Conservation (phyloP, 257 asterid genomes). For the Jacaranda copaia region DNA sequence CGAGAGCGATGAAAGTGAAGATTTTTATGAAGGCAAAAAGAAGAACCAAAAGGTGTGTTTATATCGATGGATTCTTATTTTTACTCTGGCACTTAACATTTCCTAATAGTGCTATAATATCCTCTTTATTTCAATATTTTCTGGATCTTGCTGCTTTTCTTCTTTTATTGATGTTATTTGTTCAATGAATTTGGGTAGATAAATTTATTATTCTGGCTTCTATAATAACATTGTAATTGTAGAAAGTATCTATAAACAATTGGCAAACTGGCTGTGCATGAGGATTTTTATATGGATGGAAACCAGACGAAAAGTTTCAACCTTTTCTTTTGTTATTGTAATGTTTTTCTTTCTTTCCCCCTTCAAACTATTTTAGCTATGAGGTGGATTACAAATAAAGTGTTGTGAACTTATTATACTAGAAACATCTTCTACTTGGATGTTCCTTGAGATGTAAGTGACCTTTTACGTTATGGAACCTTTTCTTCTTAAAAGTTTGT, state of each 20-base stretch:
- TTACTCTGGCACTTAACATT: conserved; percentile 7
- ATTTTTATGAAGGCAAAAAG: conserved; percentile 72
- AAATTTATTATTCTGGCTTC: background rate
- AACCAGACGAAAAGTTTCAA: no score
- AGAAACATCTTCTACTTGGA: no score
- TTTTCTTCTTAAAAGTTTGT: background rate
- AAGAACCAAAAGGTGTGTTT: conserved; percentile 75
- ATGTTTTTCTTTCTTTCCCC: background rate
- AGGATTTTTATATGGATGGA: background rate
- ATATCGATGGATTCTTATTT: conserved; percentile 24
- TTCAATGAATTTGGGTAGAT: background rate
- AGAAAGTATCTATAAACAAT: background rate
- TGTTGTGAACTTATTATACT: no score
- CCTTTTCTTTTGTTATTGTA: background rate
- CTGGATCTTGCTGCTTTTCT: no score
- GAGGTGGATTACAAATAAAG: no score
- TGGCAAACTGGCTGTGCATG: background rate
- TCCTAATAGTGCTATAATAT: no score
- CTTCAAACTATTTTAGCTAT: no score
- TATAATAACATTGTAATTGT: background rate
- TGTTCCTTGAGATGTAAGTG: no score
- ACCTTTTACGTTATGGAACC: background rate
- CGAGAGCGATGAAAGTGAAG: conserved; percentile 98
- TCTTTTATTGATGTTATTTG: no score
- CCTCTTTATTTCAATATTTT: no score